Percentiles rank a stretch among this genome's conserved stretches.
phyloP scores from a whole-genome alignment of 1,284 basidiomycete species.

The Tilletia indica region DNA sequence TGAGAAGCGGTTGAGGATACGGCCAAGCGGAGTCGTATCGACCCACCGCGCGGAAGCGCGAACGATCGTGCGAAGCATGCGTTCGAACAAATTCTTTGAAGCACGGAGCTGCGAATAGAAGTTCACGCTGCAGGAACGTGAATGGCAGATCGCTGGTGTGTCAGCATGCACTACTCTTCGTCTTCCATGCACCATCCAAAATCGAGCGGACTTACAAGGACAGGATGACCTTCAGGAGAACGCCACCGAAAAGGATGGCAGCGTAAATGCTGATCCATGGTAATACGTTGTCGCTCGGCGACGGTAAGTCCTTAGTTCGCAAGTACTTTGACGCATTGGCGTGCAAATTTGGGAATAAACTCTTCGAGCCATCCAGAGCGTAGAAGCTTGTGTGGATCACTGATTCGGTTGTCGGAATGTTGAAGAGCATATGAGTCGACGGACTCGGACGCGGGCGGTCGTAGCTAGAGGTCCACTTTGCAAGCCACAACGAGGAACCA shows the following conservation, averaged over 20 bases:
- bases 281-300: neutral
- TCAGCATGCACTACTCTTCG: neutral
- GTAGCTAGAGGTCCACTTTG: constrained; percentile 5
- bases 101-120: neutral
- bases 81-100: neutral
- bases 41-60: constrained; percentile 35
- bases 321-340: neutral
- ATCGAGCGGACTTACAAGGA: neutral
- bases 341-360: neutral
- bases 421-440: no score
- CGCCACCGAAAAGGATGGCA: neutral
- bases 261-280: constrained; percentile 2
- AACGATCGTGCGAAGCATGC: constrained; percentile 6
- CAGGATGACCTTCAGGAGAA: neutral
- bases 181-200: neutral
- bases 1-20: constrained; percentile 61
- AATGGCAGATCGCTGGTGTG: no score
- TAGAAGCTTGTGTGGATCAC: no score
- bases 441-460: neutral
- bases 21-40: constrained; percentile 55
- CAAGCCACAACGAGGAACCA: constrained; percentile 7
- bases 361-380: no score
- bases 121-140: no score
- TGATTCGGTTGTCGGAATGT: neutral
- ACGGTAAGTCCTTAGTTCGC: neutral